Conservation (phyloP, 768 basidiomycete genomes). For the Calvatia gigantea region DNA sequence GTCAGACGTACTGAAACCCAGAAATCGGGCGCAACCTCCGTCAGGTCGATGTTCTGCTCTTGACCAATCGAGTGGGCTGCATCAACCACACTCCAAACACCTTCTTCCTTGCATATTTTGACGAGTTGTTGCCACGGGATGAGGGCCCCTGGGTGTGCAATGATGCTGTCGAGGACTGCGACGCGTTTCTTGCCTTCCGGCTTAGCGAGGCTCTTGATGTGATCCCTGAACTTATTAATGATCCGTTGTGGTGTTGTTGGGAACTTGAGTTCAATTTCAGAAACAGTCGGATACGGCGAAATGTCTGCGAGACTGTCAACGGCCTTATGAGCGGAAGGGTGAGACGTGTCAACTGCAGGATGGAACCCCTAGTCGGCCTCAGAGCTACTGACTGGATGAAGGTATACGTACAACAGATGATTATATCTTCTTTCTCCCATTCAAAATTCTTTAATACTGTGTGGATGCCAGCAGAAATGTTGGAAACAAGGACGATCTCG, state of each 20-base stretch:
- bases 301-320: constrained; percentile 54
- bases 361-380: not conserved
- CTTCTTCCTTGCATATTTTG: constrained; percentile 56
- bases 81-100: constrained; percentile 63
- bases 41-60: constrained; percentile 57
- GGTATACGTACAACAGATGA: constrained; percentile 55
- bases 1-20: constrained; percentile 57
- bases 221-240: constrained; percentile 40
- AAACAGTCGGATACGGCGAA: constrained; percentile 47
- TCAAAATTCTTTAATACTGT: constrained; percentile 65
- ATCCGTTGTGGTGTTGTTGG: constrained; percentile 56
- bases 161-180: constrained; percentile 62
- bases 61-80: constrained; percentile 80
- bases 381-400: constrained; percentile 9
- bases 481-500: constrained; percentile 59
- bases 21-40: constrained; percentile 58
- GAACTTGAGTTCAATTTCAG: constrained; percentile 49
- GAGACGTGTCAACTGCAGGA: constrained; percentile 37
- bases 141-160: constrained; percentile 53
- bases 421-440: constrained; percentile 65
- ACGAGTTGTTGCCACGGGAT: constrained; percentile 76
- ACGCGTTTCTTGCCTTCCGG: constrained; percentile 47
- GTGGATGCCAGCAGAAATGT: constrained; percentile 63
- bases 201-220: constrained; percentile 24
- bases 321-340: constrained; percentile 48